Evolutionary conservation across 2,329 filamentous ascomycete genomes (phyloP), one percentile per base, ranked within the genome.

Genomic region (Phoma sp.): DNA sequence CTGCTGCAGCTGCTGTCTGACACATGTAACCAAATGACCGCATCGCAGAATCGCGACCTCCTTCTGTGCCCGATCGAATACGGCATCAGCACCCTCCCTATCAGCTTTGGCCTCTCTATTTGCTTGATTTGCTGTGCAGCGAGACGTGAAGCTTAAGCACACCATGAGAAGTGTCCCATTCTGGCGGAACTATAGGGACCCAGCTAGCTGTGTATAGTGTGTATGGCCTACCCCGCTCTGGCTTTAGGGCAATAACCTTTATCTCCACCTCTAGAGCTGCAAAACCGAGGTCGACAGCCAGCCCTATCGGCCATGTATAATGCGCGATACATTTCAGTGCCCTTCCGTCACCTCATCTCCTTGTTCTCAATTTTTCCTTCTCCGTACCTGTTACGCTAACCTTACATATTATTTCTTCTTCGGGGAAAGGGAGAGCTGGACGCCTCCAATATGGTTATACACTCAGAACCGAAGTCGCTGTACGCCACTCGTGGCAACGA

Each of bases 401-500:
- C 27, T 6, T 29, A 29, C 18, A 18, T 18, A 18, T 18, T 18
- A 18, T 18, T 18, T 18, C 18, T 18, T 18, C 18, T 18, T 18
- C 18, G 18, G 18, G 18, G 27, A 29, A 29, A 29, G 6, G 2
- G 27, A 7, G 1, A 6, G 6, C 27, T 29, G 27, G 27, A 7
- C 9, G 27, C 6, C 6, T 9, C 9, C 35, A 32, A 18, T 1
- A 67, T 65, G 64, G 59, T 36, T 40, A 57, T 65, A 8, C 60
- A 65, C n/a, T 60, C 61, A 32, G 64, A 62, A 8, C 58, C 56
- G 9, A 62, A 56, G 24, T 65, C 61, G 10, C 44, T 59, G 13
- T 59, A 61, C 45, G 55, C 60, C 36, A 50, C 57, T 8, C 37
- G 37, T 14, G 67, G 64, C 27, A 64, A 66, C 50, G 59, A 67